Base-by-base conservation (phyloP, 2,329 filamentous ascomycete species). In the Microdochium paspali region DNA sequence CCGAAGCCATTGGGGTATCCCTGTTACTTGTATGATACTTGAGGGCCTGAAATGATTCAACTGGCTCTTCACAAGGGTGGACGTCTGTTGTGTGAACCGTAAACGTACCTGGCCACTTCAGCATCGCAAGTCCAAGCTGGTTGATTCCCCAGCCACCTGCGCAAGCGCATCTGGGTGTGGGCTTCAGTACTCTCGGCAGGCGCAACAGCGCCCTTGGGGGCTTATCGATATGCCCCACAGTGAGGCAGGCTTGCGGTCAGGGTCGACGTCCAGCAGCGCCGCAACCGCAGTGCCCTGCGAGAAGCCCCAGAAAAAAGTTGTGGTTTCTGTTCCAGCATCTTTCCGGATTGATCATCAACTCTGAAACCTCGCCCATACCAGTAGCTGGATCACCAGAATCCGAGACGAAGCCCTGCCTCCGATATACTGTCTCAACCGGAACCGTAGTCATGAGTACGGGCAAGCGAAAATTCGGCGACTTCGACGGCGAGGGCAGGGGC, bases 381-480 rank as follows among this genome's bases (percentile, higher is more conserved):
- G n/a, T n/a, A n/a, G n/a, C n/a, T n/a, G 31, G 15, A 18, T 15
- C 5, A 15, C 31, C 13, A 35, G 13, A 35, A 35, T 15, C 31
- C 13, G 5, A 4, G 18, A 6, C 5, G 13, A 6, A 35, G 13
- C 31, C 31, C 15, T 18, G 18, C 13, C 31, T 15, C 13, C 13
- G 15, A 6, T 35, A 12, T 30, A 9, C 9, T 30, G 28, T 9
- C 9, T 30, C 28, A 30, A 30, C 15, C 15, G n/a, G n/a, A 9
- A 9, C 28, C 15, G 28, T 15, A 30, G 18, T 12, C 18, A 40
- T 40, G 35, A 40, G 35, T 20, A 21, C 35, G 6, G 35, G 13
- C 15, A 64, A 63, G 51, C 55, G 60, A 42, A 63, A 60, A 23
- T 59, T 56, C 25, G 55, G 58, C 10, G 60, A 63, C 6, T 56